Evolutionary conservation across 2,329 filamentous ascomycete genomes (phyloP).

Genomic region (Tolypocladium ovalisporum): DNA sequence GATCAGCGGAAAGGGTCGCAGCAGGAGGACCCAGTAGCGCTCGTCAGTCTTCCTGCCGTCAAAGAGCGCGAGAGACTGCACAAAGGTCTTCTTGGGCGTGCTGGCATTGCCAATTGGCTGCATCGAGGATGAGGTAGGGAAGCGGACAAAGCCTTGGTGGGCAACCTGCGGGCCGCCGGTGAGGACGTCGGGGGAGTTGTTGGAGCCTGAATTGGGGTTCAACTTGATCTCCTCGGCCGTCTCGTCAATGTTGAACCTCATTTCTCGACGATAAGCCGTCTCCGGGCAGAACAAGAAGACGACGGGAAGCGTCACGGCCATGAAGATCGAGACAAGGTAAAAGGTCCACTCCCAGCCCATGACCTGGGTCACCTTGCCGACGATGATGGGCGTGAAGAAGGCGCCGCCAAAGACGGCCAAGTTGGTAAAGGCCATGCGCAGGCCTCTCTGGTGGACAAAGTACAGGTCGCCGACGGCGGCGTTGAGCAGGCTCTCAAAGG

Average conservation of each 20-base stretch:
- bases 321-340: constrained; percentile 79
- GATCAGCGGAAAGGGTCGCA: constrained; percentile 75
- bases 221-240: constrained; percentile 20
- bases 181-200: neutral
- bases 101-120: constrained; percentile 22
- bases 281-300: constrained; percentile 76
- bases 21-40: constrained; percentile 49
- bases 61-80: constrained; percentile 55
- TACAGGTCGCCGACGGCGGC: constrained; percentile 83
- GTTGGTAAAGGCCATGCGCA: constrained; percentile 73
- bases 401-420: constrained; percentile 45
- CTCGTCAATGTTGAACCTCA: constrained; percentile 46
- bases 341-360: constrained; percentile 85
- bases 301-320: constrained; percentile 55
- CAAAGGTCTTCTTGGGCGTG: constrained; percentile 45
- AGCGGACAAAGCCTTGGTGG: constrained; percentile 15
- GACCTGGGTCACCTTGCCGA: constrained; percentile 68
- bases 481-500: constrained; percentile 85
- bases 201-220: neutral
- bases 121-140: constrained; percentile 19
- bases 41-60: constrained; percentile 76
- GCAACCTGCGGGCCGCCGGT: constrained; percentile 2
- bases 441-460: constrained; percentile 74
- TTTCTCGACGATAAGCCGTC: constrained; percentile 63
- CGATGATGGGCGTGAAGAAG: constrained; percentile 72